Evolutionary conservation across 2,329 filamentous ascomycete species (phyloP), one percentile per base, ranked within the genome.

Genomic region (Chrysosporium keratinophilum): DNA sequence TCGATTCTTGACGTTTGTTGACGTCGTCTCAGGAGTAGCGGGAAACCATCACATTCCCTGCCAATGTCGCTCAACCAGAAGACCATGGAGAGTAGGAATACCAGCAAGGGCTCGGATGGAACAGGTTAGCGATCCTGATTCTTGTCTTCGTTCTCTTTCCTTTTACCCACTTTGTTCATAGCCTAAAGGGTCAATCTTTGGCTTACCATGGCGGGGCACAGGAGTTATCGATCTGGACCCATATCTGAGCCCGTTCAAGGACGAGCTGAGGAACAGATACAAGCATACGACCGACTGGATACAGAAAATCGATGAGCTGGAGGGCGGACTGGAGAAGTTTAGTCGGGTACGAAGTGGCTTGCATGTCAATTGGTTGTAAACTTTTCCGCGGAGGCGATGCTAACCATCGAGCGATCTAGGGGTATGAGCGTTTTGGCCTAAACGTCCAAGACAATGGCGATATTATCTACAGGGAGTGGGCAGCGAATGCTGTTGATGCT

Each of bases 381-480:
- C 9, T 19, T 3, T 57, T 3, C 58, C 48, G 37, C 49, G 42
- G 33, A 50, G 12, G 28, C 2, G 37, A 23, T 44, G 41, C 37
- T 42, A 12, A 37, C 17, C 34, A 47, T 41, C 42, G 48, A 52
- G 15, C 60, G 23, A 28, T 28, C 23, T 28, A 94, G 88, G 91
- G 93, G 43, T 85, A 82, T 58, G 88, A 97, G 65, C 84, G 78
- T 58, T 95, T 87, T 65, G 93, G 93, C 54, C 81, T 98, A 71
- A 88, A 87, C 61, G 83, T 93, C 56, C 78, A 84, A 65, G 75
- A 81, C 52, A 83, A 95, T 64, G 88, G 88, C 68, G 89, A 90
- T 69, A 88, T 98, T 60, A 76, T 78, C 55, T 98, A 98, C 71
- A 81, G 88, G 62, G 93, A 98, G 78, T 98, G 93, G 93, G 93